phyloP scores from a whole-genome alignment of 2,329 filamentous ascomycete genomes.

The Sordariomycetes sp. region DNA sequence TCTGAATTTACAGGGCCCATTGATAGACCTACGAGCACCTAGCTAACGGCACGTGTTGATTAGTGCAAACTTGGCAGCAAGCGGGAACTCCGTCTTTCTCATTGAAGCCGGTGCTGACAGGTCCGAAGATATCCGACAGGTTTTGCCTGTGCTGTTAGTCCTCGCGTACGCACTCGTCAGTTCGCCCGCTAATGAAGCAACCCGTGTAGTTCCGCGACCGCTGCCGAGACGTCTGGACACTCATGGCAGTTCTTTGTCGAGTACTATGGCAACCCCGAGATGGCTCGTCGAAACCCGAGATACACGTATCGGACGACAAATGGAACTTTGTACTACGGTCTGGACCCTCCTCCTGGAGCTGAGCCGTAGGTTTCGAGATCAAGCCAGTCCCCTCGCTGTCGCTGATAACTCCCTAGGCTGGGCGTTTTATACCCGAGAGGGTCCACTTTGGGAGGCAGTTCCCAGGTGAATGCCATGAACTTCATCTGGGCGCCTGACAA shows the following conservation, averaged over 20 bases:
- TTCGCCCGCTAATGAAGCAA: background rate
- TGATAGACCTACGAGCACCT: too few species aligned
- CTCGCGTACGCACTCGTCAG: too few species aligned
- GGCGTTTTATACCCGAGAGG: conserved; percentile 15
- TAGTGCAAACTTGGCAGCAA: conserved; percentile 3
- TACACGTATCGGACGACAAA: conserved; percentile 8
- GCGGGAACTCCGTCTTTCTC: conserved; percentile 7
- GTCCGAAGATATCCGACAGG: conserved; percentile 17
- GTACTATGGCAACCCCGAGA: conserved; percentile 8
- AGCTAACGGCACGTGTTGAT: background rate
- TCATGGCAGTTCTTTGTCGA: conserved; percentile 10
- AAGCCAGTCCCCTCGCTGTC: background rate
- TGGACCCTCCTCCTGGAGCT: conserved; percentile 8
- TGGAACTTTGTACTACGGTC: conserved; percentile 8
- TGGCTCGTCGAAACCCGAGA: conserved; percentile 7
- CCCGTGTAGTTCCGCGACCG: background rate
- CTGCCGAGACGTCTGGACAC: conserved; percentile 5
- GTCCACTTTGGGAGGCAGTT: conserved; percentile 17
- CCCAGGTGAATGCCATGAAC: conserved; percentile 29
- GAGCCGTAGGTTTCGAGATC: conserved; percentile 6
- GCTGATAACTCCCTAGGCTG: conserved; percentile 1
- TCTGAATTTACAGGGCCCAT: background rate
- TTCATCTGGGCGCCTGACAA: conserved; percentile 37
- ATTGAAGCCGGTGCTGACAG: conserved; percentile 11
- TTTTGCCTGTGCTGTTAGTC: conserved; percentile 8